A percentile compares a stretch with the other conserved stretches of the same genome.
phyloP scores from a whole-genome alignment of 495 filamentous ascomycete species.

The Aspergillus sparsus region DNA sequence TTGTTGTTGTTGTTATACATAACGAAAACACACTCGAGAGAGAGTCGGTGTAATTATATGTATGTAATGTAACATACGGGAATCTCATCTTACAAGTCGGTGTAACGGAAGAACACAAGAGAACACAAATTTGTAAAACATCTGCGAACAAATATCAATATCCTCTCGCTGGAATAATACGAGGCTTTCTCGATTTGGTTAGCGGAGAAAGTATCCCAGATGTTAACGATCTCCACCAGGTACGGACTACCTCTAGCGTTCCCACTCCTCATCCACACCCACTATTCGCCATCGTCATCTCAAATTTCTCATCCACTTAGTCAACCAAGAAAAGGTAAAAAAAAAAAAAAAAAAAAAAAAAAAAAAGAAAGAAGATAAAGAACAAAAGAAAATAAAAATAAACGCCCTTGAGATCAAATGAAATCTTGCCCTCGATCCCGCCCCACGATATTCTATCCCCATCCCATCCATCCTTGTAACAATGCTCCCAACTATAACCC shows the following conservation, averaged over 20 bases:
- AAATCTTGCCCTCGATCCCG: neutral
- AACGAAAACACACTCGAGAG: neutral
- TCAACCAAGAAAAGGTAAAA: neutral
- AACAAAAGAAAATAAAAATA: neutral
- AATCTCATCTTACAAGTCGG: neutral
- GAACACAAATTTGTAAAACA: slow-evolving; percentile 10
- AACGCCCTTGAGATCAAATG: neutral
- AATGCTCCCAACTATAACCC: neutral
- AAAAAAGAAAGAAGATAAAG: neutral
- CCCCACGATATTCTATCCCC: neutral
- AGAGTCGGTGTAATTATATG: neutral
- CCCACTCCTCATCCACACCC: neutral
- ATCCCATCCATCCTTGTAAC: neutral
- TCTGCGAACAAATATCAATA: neutral
- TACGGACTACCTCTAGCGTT: neutral
- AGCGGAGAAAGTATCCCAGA: neutral
- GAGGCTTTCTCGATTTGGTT: neutral
- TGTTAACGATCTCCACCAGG: neutral
- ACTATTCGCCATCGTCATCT: neutral
- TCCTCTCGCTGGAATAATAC: neutral
- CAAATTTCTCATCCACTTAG: neutral
- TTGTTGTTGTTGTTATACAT: too few species aligned
- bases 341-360: neutral
- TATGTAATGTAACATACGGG: slow-evolving; percentile 15
- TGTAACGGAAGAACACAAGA: neutral